These are phyloP conservation scores for Metschnikowia arizonensis DNA, from an alignment of 805 yeast species.

Conservation along the genomic window DNA sequence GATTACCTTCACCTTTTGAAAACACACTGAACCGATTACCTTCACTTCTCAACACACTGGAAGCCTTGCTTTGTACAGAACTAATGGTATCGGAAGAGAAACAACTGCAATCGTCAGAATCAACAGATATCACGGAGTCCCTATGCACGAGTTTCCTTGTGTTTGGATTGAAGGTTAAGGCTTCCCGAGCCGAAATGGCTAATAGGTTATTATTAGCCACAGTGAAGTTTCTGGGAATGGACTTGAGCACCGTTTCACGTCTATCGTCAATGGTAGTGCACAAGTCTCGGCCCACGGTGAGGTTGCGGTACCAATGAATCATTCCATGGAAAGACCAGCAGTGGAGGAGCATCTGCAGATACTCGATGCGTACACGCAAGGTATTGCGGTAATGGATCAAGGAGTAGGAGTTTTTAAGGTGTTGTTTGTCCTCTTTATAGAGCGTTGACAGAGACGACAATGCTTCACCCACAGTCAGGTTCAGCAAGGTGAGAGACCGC, in stretches of 20 bases:
- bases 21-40: too few relatives aligned
- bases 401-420: slow-evolving; percentile 6
- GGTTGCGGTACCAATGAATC: slow-evolving; percentile 36
- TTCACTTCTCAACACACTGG: too few relatives aligned
- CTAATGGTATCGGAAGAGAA: slow-evolving; percentile 4
- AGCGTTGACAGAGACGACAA: slow-evolving; percentile 28
- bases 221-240: slow-evolving; percentile 15
- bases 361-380: slow-evolving; percentile 37
- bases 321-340: slow-evolving; percentile 40
- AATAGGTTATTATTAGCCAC: slow-evolving; percentile 14
- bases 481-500: slow-evolving; percentile 29
- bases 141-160: slow-evolving; percentile 6
- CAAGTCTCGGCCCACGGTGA: slow-evolving; percentile 35
- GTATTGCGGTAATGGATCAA: slow-evolving; percentile 28
- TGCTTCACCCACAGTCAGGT: slow-evolving; percentile 34
- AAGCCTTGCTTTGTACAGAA: slow-evolving; percentile 3
- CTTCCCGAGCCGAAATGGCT: slow-evolving; percentile 11
- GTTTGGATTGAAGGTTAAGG: slow-evolving; percentile 5
- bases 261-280: slow-evolving; percentile 29
- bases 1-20: too few relatives aligned
- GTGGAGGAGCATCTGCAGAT: slow-evolving; percentile 35
- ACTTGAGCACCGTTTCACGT: slow-evolving; percentile 22
- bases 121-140: slow-evolving; percentile 1
- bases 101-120: slow-evolving; percentile 10
- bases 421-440: slow-evolving; percentile 21